Evolutionary conservation across 148 eudicot species (phyloP), one percentile per base, ranked within the genome.

Genomic region (Rhododendron ferrugineum): DNA sequence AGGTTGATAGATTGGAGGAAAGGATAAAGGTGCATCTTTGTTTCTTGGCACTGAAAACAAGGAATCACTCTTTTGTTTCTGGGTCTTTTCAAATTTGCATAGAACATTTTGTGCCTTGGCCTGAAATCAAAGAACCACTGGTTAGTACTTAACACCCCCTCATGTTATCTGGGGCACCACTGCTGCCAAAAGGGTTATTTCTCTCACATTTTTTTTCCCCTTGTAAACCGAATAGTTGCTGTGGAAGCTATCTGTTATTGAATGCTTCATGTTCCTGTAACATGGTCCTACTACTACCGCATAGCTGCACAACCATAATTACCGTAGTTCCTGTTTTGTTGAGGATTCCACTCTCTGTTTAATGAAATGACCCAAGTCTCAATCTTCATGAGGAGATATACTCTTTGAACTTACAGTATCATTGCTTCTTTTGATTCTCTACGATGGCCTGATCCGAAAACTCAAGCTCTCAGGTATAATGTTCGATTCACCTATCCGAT

Each of bases 61-160:
- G 84, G 89, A 85, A 91, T 81, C 32, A 64, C 47, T 72, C 66
- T 79, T 42, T 82, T 28, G 78, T 86, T 85, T 83, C 77, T 87
- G 28, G 23, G 9, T 77, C 78, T 77, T 76, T 36, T 64, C 56
- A 64, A 78, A 52, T 14, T 78, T 23, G 68, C 52, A 62, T 16
- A 82, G 79, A 86, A 83, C 78, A 54, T 14, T 54, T 37, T 70
- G 73, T 87, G 78, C 80, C 91, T 88, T 90, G 85, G 79, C 72
- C n/a, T 18, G 79, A 49, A 86, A 84, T 87, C 75, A 84, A 90
- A 85, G 90, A 84, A 91, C 81, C 16, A 34, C 30, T 86, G 49
- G 76, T 83, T 68, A 40, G 42, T n/a, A 54, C 20, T 50, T 81
- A 42, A 54, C 50, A 36, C 28, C 37, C 8, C 20, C 75, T 70